Evolutionary conservation across 345 rosid genomes (phyloP).

Genomic region (Litchi chinensis): DNA sequence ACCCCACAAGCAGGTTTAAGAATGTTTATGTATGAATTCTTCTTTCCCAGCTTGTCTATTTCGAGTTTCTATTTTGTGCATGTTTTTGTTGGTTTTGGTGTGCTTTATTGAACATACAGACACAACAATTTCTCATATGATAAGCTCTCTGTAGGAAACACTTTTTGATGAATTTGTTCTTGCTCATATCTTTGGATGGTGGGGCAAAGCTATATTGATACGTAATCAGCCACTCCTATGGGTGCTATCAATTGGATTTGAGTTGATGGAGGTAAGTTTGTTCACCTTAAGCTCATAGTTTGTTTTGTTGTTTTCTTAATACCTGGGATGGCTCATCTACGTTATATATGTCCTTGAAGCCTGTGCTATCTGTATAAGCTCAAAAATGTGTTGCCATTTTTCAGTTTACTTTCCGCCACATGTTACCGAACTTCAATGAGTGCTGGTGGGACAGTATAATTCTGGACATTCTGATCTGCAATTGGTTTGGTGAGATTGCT

Average conservation of each 20-base stretch:
- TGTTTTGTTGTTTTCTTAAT: not conserved
- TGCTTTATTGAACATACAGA: not conserved
- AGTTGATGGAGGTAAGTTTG: constrained; percentile 87
- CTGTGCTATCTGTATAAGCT: not conserved
- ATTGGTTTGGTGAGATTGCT: constrained; percentile 91
- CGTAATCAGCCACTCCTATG: constrained; percentile 97
- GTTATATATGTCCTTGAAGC: not conserved
- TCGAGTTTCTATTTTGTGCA: not conserved
- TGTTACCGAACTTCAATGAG: constrained; percentile 98
- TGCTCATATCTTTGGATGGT: constrained; percentile 99
- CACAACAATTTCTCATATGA: constrained; percentile 18
- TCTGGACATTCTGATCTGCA: constrained; percentile 95
- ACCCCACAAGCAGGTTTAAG: constrained; percentile 96
- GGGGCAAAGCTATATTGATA: constrained; percentile 97
- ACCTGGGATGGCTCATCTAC: not conserved
- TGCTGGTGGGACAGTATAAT: constrained; percentile 99
- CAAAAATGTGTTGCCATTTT: constrained; percentile 21
- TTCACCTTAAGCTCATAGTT: constrained; percentile 13
- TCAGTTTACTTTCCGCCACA: constrained; percentile 95
- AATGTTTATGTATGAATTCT: constrained; percentile 98
- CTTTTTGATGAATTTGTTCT: constrained; percentile 93
- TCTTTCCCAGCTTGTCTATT: constrained; percentile 43
- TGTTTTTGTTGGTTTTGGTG: not conserved
- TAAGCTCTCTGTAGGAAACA: constrained; percentile 59
- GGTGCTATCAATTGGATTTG: constrained; percentile 97